A percentile compares a stretch with the other conserved stretches of the same genome.
Conservation (phyloP, 2,329 filamentous ascomycete species). For the Penicillium freii region DNA sequence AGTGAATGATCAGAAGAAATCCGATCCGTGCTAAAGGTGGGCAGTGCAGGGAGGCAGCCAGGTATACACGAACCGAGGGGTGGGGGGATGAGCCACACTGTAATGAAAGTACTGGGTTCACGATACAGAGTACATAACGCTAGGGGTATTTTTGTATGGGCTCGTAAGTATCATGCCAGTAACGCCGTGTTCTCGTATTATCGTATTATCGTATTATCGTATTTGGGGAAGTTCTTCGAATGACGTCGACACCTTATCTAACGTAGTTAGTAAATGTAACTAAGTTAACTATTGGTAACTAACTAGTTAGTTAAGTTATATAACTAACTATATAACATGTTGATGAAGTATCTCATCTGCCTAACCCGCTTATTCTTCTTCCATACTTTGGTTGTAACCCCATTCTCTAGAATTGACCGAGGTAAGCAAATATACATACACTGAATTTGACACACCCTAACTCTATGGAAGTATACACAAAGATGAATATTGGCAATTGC, state of each 20-base stretch:
- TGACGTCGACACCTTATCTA: neutral
- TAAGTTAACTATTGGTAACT: too few species aligned
- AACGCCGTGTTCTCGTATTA: neutral
- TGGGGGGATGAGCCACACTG: conserved; percentile 17
- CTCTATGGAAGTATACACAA: neutral
- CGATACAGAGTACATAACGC: conserved; percentile 1
- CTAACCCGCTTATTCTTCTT: neutral
- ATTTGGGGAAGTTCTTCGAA: neutral
- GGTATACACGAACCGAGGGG: conserved; percentile 10
- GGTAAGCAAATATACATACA: neutral
- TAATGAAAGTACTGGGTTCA: neutral
- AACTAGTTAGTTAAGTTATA: too few species aligned
- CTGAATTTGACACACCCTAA: neutral
- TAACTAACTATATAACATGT: too few species aligned
- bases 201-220: neutral
- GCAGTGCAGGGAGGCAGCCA: conserved; percentile 7
- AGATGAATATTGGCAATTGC: neutral
- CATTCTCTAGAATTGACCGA: neutral
- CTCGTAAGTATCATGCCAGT: neutral
- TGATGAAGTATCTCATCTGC: neutral
- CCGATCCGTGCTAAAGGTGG: conserved; percentile 1
- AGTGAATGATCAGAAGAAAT: neutral
- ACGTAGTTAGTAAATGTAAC: too few species aligned
- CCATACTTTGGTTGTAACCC: too few species aligned
- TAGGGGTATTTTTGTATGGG: neutral